Evolutionary conservation across 208 protist species (phyloP).

Genomic region (Trypanosoma congolense): DNA sequence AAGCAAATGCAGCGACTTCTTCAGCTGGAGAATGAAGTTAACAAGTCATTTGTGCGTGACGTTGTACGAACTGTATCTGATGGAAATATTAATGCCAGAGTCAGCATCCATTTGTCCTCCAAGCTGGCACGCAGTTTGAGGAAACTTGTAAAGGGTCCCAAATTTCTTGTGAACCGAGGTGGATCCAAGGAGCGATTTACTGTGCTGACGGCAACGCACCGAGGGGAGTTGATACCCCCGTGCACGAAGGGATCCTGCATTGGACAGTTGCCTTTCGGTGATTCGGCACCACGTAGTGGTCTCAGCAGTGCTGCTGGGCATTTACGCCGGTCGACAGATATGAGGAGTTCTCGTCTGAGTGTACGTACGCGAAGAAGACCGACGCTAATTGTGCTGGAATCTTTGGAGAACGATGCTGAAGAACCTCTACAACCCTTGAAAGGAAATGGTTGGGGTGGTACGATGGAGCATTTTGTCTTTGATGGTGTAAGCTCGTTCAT

Average conservation of each 20-base stretch:
- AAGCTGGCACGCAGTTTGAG: conserved; percentile 41
- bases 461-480: conserved; percentile 51
- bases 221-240: conserved; percentile 58
- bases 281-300: conserved; percentile 27
- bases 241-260: conserved; percentile 53
- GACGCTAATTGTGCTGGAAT: conserved; percentile 42
- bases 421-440: conserved; percentile 33
- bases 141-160: conserved; percentile 37
- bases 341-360: conserved; percentile 50
- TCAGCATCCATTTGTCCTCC: conserved; percentile 34
- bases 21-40: conserved; percentile 52
- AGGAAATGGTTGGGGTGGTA: conserved; percentile 80
- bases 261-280: conserved; percentile 36
- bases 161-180: conserved; percentile 24
- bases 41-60: conserved; percentile 12
- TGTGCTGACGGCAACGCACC: conserved; percentile 63
- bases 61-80: conserved; percentile 13
- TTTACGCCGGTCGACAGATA: conserved; percentile 23
- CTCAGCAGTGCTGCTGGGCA: conserved; percentile 8
- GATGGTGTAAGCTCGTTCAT: conserved; percentile 72
- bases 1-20: conserved; percentile 88
- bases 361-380: conserved; percentile 49
- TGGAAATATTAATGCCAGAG: conserved; percentile 5
- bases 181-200: conserved; percentile 38
- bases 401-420: conserved; percentile 21